Evolutionary conservation across 352 stramenopile species (phyloP).

Genomic region (Globisporangium nodosum): DNA sequence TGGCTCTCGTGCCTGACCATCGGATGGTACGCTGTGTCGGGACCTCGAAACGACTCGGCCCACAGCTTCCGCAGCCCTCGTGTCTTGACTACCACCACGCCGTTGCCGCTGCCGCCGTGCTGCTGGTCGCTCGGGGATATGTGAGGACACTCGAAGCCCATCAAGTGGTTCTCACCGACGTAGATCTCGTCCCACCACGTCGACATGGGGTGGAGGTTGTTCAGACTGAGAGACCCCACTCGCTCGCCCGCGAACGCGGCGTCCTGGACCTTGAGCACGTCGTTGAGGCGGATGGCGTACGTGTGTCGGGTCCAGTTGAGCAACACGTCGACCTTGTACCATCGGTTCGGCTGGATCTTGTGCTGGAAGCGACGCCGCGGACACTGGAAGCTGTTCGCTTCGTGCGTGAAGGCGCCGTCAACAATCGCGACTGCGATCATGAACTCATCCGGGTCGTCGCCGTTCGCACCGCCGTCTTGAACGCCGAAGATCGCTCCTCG

Average conservation of each 20-base stretch:
- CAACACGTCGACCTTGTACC: constrained; percentile 95
- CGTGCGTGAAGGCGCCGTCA: constrained; percentile 62
- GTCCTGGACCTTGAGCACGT: constrained; percentile 70
- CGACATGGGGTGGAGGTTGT: constrained; percentile 73
- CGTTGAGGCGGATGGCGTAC: constrained; percentile 91
- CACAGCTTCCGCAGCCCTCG: constrained; percentile 58
- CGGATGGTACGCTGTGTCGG: constrained; percentile 43
- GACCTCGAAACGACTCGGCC: constrained; percentile 21
- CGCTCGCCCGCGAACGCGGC: constrained; percentile 42
- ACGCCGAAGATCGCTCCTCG: constrained; percentile 65
- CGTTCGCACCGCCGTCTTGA: constrained; percentile 4
- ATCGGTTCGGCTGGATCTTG: constrained; percentile 62
- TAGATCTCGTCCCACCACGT: constrained; percentile 97
- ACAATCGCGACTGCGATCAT: constrained; percentile 66
- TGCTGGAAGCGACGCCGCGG: constrained; percentile 41
- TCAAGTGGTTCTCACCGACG: constrained; percentile 88
- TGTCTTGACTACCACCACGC: constrained; percentile 33
- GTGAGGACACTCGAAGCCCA: constrained; percentile 87
- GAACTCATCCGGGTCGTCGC: constrained; percentile 32
- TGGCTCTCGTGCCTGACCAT: constrained; percentile 88
- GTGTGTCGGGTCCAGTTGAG: constrained; percentile 77
- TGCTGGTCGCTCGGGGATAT: constrained; percentile 6
- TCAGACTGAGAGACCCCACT: constrained; percentile 66
- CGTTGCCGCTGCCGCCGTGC: constrained; percentile 13
- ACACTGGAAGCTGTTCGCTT: constrained; percentile 63